Conservation (phyloP, 441 rosid species). For the Cnidoscolus chayamansa region DNA sequence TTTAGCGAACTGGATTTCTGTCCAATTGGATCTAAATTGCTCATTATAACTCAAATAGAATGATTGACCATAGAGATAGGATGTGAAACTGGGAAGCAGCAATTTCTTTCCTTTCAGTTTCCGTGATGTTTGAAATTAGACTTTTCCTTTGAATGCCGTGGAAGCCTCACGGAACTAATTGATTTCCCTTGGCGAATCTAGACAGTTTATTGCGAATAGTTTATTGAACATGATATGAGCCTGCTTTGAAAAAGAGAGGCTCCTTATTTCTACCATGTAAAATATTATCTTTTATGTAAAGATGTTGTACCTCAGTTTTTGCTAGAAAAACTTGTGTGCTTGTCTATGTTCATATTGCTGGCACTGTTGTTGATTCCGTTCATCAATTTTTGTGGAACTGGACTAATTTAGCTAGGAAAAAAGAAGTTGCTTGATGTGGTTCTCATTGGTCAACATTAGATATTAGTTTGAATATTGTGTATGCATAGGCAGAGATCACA, state of each 20-base stretch:
- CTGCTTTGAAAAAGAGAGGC: background rate
- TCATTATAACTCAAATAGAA: background rate
- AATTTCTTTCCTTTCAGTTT: background rate
- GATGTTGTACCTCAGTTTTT: background rate
- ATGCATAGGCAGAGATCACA: background rate
- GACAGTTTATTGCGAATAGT: no score
- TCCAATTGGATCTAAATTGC: slow-evolving; percentile 6
- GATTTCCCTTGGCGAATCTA: background rate
- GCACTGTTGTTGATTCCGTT: background rate
- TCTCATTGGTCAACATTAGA: background rate
- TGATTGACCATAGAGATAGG: background rate
- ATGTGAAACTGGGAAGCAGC: background rate
- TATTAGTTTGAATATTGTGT: background rate
- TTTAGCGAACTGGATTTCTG: background rate
- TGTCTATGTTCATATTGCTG: background rate
- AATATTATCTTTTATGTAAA: background rate
- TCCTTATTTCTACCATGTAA: background rate
- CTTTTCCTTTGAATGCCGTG: background rate
- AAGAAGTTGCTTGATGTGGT: background rate
- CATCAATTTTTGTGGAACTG: background rate
- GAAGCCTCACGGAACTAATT: background rate
- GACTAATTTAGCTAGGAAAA: background rate
- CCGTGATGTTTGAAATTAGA: background rate
- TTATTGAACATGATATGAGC: background rate
- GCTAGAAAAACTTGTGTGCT: background rate